A percentile compares a stretch with the other conserved stretches of the same genome.
Evolutionary conservation across 192 early-diverging fungal genomes (phyloP).

Genomic region (Entrophospora sp.): DNA sequence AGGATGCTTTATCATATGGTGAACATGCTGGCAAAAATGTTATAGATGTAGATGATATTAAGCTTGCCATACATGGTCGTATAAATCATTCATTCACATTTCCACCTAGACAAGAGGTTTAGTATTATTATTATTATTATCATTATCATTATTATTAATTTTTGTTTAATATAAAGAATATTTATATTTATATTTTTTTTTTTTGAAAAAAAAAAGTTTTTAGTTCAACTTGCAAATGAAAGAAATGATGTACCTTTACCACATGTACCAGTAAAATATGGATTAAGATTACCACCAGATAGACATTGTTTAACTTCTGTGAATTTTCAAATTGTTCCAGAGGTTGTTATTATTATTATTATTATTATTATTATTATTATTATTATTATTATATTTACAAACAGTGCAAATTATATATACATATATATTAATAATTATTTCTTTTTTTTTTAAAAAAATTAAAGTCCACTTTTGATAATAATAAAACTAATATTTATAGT

Average conservation of each 20-base stretch:
- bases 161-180: not conserved
- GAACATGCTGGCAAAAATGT: constrained; percentile 81
- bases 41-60: constrained; percentile 76
- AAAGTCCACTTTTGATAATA: too few species aligned
- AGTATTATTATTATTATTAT: not conserved
- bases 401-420: too few species aligned
- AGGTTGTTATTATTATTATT: too few species aligned
- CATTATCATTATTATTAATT: not conserved
- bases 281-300: constrained; percentile 67
- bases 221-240: constrained; percentile 66
- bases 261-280: constrained; percentile 70
- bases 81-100: constrained; percentile 85
- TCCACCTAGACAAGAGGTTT: constrained; percentile 82
- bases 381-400: too few species aligned
- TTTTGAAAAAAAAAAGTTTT: constrained; percentile 39
- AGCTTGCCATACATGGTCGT: constrained; percentile 85
- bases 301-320: constrained; percentile 66
- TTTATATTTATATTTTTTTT: not conserved
- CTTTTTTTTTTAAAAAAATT: too few species aligned
- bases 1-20: constrained; percentile 84
- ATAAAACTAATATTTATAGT: too few species aligned
- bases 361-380: too few species aligned
- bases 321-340: constrained; percentile 69
- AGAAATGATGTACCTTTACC: constrained; percentile 70
- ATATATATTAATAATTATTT: too few species aligned